A percentile compares a stretch with the other conserved stretches of the same genome.
Evolutionary conservation across 2,329 filamentous ascomycete genomes (phyloP).

Genomic region (Fusarium sp.): DNA sequence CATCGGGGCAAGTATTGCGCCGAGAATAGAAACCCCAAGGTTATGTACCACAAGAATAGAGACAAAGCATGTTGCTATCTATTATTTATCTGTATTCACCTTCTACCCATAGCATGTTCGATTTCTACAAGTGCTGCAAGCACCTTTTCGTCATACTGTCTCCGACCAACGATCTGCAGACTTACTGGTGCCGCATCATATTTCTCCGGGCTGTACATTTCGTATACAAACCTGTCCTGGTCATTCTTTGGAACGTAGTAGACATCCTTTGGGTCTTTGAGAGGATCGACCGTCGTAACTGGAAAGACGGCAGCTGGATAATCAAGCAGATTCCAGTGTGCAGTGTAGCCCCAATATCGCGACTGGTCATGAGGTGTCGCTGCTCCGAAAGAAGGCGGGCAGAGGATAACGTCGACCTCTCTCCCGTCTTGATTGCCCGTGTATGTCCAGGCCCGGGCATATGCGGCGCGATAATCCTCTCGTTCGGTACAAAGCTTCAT

Average conservation of each 20-base stretch:
- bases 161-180: conserved; percentile 44
- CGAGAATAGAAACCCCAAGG: no score
- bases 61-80: no score
- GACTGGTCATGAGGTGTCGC: conserved; percentile 54
- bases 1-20: no score
- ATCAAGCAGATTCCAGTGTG: conserved; percentile 74
- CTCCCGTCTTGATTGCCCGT: conserved; percentile 43
- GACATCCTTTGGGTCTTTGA: conserved; percentile 39
- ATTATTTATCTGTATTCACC: conserved; percentile 1
- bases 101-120: conserved; percentile 38
- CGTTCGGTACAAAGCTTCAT: conserved; percentile 48
- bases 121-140: conserved; percentile 41
- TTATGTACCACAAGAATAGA: no score
- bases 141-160: conserved; percentile 47
- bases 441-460: conserved; percentile 51
- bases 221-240: conserved; percentile 44
- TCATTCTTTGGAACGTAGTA: conserved; percentile 43
- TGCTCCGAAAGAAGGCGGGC: conserved; percentile 65
- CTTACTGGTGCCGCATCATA: conserved; percentile 42
- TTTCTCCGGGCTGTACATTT: conserved; percentile 43
- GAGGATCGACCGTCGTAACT: conserved; percentile 49
- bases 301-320: conserved; percentile 71
- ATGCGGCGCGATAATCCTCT: conserved; percentile 52
- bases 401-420: conserved; percentile 68
- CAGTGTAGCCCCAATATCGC: conserved; percentile 70